Evolutionary conservation across 805 yeast species (phyloP).

Genomic region (Lachancea nothofagi): DNA sequence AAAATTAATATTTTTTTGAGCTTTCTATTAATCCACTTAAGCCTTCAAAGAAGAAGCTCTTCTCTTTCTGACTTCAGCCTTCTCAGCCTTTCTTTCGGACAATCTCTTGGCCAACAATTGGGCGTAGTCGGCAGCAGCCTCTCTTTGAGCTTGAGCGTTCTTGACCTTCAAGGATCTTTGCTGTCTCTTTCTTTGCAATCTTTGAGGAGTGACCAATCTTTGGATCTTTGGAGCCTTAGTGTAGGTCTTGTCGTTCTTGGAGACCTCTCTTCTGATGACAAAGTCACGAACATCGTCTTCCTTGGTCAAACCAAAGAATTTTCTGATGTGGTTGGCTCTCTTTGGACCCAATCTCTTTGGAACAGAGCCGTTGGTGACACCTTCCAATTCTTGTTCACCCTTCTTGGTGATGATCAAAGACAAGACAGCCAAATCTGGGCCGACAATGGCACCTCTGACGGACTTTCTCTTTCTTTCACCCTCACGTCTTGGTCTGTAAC

Average conservation of each 20-base stretch:
- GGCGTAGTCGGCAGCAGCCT: conserved; percentile 99
- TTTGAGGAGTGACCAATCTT: conserved; percentile 98
- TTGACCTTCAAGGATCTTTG: conserved; percentile 87
- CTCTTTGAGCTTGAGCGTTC: conserved; percentile 98
- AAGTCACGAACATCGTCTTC: conserved; percentile 57
- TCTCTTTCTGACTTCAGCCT: conserved; percentile 98
- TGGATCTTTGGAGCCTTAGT: conserved; percentile 99
- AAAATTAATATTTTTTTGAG: conserved; percentile 4
- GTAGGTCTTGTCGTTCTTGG: conserved; percentile 97
- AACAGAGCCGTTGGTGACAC: conserved; percentile 88
- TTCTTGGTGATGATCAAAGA: conserved; percentile 92
- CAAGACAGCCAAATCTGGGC: conserved; percentile 92
- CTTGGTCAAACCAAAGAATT: conserved; percentile 83
- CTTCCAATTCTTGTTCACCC: conserved; percentile 94
- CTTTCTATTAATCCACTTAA: too few species aligned
- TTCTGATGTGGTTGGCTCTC: conserved; percentile 99
- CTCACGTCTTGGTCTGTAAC: conserved; percentile 99
- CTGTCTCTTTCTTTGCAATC: conserved; percentile 98
- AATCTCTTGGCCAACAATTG: conserved; percentile 97
- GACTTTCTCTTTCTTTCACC: conserved; percentile 99
- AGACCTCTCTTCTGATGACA: conserved; percentile 97
- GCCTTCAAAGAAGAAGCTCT: conserved; percentile 98
- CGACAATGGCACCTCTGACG: conserved; percentile 99
- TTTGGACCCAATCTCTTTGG: conserved; percentile 99
- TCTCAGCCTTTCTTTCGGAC: conserved; percentile 96